Percentiles rank a stretch among this genome's conserved stretches.
These are phyloP conservation scores for Cardiospermum halicacabum DNA, from an alignment of 345 rosid species.

Conservation along the genomic window DNA sequence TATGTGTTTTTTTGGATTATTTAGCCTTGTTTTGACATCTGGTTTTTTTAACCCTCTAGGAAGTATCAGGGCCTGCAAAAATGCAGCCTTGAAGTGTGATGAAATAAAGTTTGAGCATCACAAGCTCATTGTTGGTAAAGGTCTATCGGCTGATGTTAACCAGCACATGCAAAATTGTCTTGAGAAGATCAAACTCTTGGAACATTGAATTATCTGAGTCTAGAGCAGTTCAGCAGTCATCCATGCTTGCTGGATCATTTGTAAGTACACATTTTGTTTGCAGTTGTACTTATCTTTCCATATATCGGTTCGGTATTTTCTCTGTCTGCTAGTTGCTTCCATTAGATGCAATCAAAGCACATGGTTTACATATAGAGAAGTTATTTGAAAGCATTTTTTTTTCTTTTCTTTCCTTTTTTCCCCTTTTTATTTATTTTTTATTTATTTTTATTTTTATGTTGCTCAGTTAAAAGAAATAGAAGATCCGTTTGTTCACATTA, in stretches of 20 bases:
- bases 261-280: neutral
- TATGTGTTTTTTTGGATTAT: neutral
- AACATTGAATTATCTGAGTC: conserved; percentile 18
- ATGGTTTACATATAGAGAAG: neutral
- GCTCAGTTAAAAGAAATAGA: neutral
- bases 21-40: neutral
- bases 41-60: conserved; percentile 25
- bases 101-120: conserved; percentile 62
- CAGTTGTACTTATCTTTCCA: neutral
- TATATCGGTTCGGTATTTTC: neutral
- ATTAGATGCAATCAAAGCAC: neutral
- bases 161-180: conserved; percentile 56
- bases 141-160: conserved; percentile 40
- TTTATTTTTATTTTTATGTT: neutral
- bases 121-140: conserved; percentile 39
- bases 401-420: no score
- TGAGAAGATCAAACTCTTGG: conserved; percentile 63
- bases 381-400: no score
- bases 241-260: neutral
- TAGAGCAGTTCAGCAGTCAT: neutral
- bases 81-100: conserved; percentile 70
- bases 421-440: no score
- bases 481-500: neutral
- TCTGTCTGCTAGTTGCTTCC: neutral
- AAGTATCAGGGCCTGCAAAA: conserved; percentile 62